Conservation (phyloP, 768 basidiomycete genomes). For the Serendipita sp. region DNA sequence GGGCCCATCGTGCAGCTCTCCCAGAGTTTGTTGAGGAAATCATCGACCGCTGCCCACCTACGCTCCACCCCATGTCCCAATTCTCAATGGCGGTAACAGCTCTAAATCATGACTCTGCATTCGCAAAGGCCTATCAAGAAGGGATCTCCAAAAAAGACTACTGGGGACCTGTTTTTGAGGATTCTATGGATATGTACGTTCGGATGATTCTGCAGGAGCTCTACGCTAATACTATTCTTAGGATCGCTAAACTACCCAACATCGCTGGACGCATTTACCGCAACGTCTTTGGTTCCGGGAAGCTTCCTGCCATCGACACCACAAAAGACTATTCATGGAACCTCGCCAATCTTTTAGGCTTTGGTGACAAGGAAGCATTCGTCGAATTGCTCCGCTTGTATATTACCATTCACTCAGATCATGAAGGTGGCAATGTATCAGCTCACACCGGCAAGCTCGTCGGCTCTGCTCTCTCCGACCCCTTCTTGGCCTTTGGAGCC, state of each 20-base stretch:
- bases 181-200: slow-evolving; percentile 65
- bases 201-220: not conserved
- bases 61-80: slow-evolving; percentile 97
- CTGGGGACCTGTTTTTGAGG: slow-evolving; percentile 88
- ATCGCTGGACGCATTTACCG: slow-evolving; percentile 88
- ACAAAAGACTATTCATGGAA: slow-evolving; percentile 82
- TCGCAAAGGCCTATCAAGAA: slow-evolving; percentile 85
- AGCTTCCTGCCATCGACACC: slow-evolving; percentile 69
- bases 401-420: slow-evolving; percentile 96
- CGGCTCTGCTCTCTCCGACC: slow-evolving; percentile 90
- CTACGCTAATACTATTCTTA: slow-evolving; percentile 16
- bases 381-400: slow-evolving; percentile 92
- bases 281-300: slow-evolving; percentile 76
- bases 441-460: slow-evolving; percentile 88
- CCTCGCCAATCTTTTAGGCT: slow-evolving; percentile 78
- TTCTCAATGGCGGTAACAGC: slow-evolving; percentile 94
- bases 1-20: slow-evolving; percentile 83
- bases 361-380: slow-evolving; percentile 71
- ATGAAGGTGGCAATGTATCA: slow-evolving; percentile 97
- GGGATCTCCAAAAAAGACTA: slow-evolving; percentile 92
- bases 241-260: slow-evolving; percentile 92
- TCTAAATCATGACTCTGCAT: slow-evolving; percentile 87
- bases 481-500: slow-evolving; percentile 87
- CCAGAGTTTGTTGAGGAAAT: slow-evolving; percentile 95
- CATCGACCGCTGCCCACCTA: slow-evolving; percentile 81